Conservation (phyloP, 2,329 filamentous ascomycete species). For the Myriosclerotinia curreyana region DNA sequence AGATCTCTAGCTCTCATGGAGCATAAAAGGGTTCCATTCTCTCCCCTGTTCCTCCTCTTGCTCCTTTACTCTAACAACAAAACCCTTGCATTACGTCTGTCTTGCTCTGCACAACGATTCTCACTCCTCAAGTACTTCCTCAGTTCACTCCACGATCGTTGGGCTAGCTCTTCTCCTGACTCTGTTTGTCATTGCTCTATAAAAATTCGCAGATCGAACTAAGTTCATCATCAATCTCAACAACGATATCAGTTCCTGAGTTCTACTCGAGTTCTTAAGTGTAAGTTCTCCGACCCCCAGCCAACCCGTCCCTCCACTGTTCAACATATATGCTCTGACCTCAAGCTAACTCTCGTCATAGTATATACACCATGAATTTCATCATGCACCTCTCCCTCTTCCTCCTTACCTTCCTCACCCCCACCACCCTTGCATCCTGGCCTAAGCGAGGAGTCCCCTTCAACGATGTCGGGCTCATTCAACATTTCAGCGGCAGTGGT, state of each 20-base stretch:
- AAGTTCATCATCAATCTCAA: neutral
- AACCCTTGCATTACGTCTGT: too few relatives aligned
- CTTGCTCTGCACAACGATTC: too few relatives aligned
- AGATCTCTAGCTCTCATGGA: neutral
- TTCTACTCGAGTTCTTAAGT: neutral
- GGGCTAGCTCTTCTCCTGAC: too few relatives aligned
- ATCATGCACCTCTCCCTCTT: neutral
- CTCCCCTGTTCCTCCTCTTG: neutral
- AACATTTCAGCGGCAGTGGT: constrained; percentile 25
- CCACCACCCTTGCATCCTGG: neutral
- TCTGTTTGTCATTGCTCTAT: neutral
- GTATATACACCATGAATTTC: constrained; percentile 6
- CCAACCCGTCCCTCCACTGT: too few relatives aligned
- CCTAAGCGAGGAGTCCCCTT: constrained; percentile 27
- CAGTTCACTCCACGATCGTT: neutral
- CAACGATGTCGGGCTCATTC: constrained; percentile 23
- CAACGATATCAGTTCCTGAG: neutral
- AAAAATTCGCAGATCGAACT: neutral
- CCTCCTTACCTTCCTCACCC: neutral
- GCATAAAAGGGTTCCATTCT: neutral
- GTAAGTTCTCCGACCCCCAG: neutral
- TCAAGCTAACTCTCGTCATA: neutral
- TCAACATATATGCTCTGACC: too few relatives aligned
- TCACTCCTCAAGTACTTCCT: neutral
- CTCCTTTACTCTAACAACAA: neutral